Base-by-base conservation (phyloP, 805 yeast genomes). In the Monosporozyma aerobia region DNA sequence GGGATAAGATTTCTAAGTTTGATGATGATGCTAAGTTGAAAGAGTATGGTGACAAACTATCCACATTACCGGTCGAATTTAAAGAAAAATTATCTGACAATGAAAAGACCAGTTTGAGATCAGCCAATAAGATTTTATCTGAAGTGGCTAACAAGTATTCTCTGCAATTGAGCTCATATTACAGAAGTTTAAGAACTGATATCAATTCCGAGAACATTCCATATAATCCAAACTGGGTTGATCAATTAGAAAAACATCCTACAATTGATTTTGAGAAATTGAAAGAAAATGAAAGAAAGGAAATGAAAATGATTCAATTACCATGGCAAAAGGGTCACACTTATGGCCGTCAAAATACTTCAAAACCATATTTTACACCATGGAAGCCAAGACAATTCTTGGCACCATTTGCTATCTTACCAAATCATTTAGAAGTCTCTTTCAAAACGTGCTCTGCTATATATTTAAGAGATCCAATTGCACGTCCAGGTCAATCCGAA, bases 401-500 rank as follows among this genome's bases (percentile, higher is more conserved):
- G 57, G 90, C 96, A 2, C 95, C 96, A 47, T 87, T 90, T 70
- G 94, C 97, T 11, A 79, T 94, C 54, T 77, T 88, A 63, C 99
- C 99, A 30, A 83, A 87, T 57, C 98, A 94, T 70, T 74, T 94
- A 51, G 98, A 94, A 72, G 74, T 94, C 46, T 87, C 95, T 23
- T 92, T 87, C 69, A 79, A 80, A 56, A 89, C 97, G 5, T 92
- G 98, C 68, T 97, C 90, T 68, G 97, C 97, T 5, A 86, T 94
- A n/a, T 94, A 92, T 70, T 72, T 94, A 69, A 85, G 97, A 71
- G 96, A 94, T 69, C 99, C 99, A 14, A 90, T 94, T 49, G 96
- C 97, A 13, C 81, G 97, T 69, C 97, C 97, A 6, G 97, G 97
- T 53, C 90, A 87, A 65, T 86, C 96, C 33, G 99, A 94, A 74